Evolutionary conservation across 1,139 yeast species (phyloP), one percentile per base, ranked within the genome.

Genomic region (Yamadazyma siamensis): DNA sequence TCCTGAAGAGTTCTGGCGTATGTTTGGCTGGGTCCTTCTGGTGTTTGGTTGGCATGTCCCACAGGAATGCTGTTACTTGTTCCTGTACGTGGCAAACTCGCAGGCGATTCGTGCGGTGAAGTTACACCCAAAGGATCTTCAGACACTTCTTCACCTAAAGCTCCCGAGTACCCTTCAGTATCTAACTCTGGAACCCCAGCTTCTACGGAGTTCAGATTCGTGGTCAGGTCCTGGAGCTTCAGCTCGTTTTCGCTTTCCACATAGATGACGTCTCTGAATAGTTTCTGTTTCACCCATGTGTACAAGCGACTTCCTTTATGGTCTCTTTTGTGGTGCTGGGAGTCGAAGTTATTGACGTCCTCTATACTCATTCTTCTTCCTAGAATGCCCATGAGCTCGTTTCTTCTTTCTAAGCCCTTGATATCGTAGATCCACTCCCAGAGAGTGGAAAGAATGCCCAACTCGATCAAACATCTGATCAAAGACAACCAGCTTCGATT

Each of bases 371-470:
- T 59, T 34, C 69, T 47, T 46, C 78, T 59, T 3, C 79, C 79
- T 26, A 73, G 50, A 10, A 73, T 68, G 1, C 74, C 73, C 49
- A 58, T 58, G 27, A 69, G 51, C 37, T 73, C 78, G 23, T 52
- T 49, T 21, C 62, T 49, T 37, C 62, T 57, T 36, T 71, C 76
- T 27, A 71, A 45, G 14, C 60, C 50, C 33, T 63, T 50, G 15
- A 71, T 69, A 31, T 65, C 63, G 39, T 54, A 63, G 6, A 71
- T 45, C 79, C 78, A 73, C 49, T 73, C 78, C 78, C 78, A 73
- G 1, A 68, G 51, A 1, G 62, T 55, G 3, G 73, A 60, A 11
- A 69, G 48, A 9, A 66, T 40, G 17, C 65, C 59, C 15, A 70
- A 51, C 31, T 68, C 68, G 5, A 69, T 31, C 27, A 71, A 50